phyloP scores from a whole-genome alignment of 345 rosid species.

The Heritiera fomes region DNA sequence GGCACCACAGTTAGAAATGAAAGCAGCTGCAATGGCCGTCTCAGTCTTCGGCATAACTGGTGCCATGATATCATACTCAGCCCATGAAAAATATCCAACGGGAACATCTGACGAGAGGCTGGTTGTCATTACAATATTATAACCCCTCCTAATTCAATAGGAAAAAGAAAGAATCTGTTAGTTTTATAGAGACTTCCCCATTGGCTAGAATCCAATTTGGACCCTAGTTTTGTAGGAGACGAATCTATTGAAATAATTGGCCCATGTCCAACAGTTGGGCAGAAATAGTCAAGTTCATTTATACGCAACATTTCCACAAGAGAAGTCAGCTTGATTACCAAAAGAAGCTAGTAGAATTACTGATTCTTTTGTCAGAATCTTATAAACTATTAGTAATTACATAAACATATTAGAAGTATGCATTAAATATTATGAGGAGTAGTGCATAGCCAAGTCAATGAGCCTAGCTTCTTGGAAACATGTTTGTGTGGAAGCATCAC shows the following conservation, averaged over 20 bases:
- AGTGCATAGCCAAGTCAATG: background rate
- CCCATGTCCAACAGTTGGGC: background rate
- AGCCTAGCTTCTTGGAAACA: background rate
- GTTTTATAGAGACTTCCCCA: constrained; percentile 3
- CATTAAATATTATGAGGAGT: background rate
- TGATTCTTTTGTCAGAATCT: background rate
- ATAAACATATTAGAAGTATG: constrained; percentile 10
- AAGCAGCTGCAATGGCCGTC: constrained; percentile 89
- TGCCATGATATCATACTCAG: constrained; percentile 95
- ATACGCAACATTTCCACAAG: background rate
- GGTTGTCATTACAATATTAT: constrained; percentile 78
- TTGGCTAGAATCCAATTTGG: background rate
- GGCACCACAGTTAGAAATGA: constrained; percentile 93
- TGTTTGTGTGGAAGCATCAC: constrained; percentile 4
- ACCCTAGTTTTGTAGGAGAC: background rate
- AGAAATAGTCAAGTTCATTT: background rate
- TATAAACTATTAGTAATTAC: background rate
- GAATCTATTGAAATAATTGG: background rate
- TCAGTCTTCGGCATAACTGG: constrained; percentile 82
- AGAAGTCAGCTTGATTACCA: constrained; percentile 7
- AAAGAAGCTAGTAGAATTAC: background rate
- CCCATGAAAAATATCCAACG: constrained; percentile 99
- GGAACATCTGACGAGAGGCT: constrained; percentile 99
- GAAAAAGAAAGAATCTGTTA: constrained; percentile 5
- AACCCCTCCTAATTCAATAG: constrained; percentile 65